Conservation (phyloP, 345 rosid species). For the Eucalyptus globulus region DNA sequence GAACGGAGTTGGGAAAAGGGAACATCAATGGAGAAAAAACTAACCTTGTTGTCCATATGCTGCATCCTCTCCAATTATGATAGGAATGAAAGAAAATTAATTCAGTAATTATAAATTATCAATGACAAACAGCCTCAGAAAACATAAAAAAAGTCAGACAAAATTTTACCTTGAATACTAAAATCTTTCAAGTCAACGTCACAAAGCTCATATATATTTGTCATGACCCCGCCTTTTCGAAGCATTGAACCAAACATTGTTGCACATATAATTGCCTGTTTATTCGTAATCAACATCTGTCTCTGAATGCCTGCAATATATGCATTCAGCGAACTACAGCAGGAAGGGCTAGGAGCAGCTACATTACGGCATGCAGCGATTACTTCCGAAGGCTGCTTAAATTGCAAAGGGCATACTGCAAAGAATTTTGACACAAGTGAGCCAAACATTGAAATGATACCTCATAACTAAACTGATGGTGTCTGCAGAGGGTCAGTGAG, state of each 20-base stretch:
- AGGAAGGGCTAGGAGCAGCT: constrained; percentile 87
- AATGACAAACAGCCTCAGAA: neutral
- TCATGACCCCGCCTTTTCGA: constrained; percentile 76
- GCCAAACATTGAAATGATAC: neutral
- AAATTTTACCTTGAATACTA: constrained; percentile 68
- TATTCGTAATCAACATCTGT: constrained; percentile 93
- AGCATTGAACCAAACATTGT: constrained; percentile 73
- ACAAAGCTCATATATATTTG: constrained; percentile 87
- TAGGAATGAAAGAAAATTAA: neutral
- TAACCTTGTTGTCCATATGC: constrained; percentile 86
- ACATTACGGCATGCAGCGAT: constrained; percentile 75
- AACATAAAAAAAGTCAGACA: neutral
- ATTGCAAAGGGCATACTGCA: constrained; percentile 92
- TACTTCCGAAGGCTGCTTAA: constrained; percentile 72
- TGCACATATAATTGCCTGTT: constrained; percentile 93
- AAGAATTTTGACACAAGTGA: neutral
- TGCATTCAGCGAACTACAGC: constrained; percentile 80
- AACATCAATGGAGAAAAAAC: neutral
- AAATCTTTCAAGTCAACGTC: constrained; percentile 95
- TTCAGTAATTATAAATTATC: constrained; percentile 3
- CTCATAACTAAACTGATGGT: neutral
- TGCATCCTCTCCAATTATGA: constrained; percentile 15
- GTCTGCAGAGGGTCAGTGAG: neutral
- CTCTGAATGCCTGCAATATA: constrained; percentile 78
- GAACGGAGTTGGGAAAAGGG: neutral